Evolutionary conservation across 2,329 filamentous ascomycete species (phyloP).

Genomic region (Penicillium sp.): DNA sequence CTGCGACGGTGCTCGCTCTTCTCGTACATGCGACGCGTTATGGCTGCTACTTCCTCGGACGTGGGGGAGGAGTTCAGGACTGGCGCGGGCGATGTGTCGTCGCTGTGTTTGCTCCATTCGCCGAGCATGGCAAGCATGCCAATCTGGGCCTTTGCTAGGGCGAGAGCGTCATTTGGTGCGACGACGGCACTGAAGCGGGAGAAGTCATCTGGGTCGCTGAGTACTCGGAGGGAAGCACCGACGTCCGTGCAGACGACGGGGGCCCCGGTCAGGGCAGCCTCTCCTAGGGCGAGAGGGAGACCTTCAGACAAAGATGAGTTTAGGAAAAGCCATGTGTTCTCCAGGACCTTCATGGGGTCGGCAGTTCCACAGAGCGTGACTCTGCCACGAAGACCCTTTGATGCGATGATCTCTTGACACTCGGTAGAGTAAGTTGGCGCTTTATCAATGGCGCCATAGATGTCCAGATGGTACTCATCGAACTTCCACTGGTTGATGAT

Average conservation of each 20-base stretch:
- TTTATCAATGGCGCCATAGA: conserved; percentile 63
- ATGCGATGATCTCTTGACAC: conserved; percentile 57
- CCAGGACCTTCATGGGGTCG: conserved; percentile 54
- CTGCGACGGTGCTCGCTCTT: conserved; percentile 56
- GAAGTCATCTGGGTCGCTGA: conserved; percentile 45
- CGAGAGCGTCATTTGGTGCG: conserved; percentile 61
- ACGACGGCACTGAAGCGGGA: conserved; percentile 61
- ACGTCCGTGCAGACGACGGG: conserved; percentile 46
- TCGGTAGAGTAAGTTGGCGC: conserved; percentile 60
- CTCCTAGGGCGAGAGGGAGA: conserved; percentile 46
- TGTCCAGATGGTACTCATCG: conserved; percentile 59
- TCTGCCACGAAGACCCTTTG: conserved; percentile 51
- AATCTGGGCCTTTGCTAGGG: conserved; percentile 61
- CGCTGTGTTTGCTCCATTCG: conserved; percentile 59
- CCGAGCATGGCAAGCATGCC: conserved; percentile 60
- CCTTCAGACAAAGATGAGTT: conserved; percentile 49
- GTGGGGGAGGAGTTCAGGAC: conserved; percentile 51
- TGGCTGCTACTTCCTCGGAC: conserved; percentile 50
- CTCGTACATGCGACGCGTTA: conserved; percentile 60
- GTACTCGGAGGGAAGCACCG: conserved; percentile 41
- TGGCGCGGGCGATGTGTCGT: conserved; percentile 46
- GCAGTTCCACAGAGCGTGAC: conserved; percentile 57
- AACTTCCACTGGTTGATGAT: conserved; percentile 67
- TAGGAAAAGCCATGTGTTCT: conserved; percentile 57
- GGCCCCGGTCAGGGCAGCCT: conserved; percentile 47